Percentiles rank a stretch among this genome's conserved stretches.
phyloP scores from a whole-genome alignment of 352 stramenopile genomes.

The Peronosclerospora sorghi region DNA sequence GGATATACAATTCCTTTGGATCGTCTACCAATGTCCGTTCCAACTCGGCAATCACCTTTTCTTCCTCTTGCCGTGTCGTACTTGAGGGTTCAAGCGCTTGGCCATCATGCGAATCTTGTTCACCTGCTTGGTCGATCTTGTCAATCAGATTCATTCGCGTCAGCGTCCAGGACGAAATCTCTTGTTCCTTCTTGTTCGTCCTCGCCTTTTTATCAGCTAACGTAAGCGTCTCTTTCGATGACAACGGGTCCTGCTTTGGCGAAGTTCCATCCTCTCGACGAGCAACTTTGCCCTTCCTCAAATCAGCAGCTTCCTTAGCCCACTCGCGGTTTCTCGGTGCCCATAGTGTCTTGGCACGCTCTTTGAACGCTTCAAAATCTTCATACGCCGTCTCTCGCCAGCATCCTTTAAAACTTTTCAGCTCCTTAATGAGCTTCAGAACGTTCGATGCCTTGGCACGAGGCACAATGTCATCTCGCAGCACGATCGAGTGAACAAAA shows the following conservation, averaged over 20 bases:
- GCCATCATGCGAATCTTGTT: conserved; percentile 18
- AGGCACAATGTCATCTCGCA: conserved; percentile 79
- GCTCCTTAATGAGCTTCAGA: conserved; percentile 54
- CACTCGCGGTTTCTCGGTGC: conserved; percentile 72
- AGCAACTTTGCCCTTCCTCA: conserved; percentile 33
- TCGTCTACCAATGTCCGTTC: conserved; percentile 41
- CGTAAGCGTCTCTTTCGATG: conserved; percentile 5
- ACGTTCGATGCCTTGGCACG: conserved; percentile 78
- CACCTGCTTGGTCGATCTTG: conserved; percentile 44
- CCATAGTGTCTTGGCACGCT: conserved; percentile 75
- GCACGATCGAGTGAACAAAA: conserved; percentile 78
- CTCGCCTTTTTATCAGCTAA: conserved; percentile 20
- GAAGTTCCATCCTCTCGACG: conserved; percentile 6
- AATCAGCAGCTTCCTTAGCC: conserved; percentile 54
- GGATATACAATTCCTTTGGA: conserved; percentile 69
- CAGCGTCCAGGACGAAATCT: conserved; percentile 54
- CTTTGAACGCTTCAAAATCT: conserved; percentile 72
- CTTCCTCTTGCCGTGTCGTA: conserved; percentile 34
- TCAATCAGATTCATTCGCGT: conserved; percentile 71
- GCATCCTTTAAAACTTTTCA: conserved; percentile 74
- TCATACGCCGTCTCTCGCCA: conserved; percentile 73
- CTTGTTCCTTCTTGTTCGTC: conserved; percentile 14
- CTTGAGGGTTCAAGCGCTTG: conserved; percentile 21
- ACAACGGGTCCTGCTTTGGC: conserved; percentile 8
- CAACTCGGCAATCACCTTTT: conserved; percentile 42